These are phyloP conservation scores for Cutaneotrichosporon arboriforme DNA, from an alignment of 1,284 basidiomycete species.

Conservation along the genomic window DNA sequence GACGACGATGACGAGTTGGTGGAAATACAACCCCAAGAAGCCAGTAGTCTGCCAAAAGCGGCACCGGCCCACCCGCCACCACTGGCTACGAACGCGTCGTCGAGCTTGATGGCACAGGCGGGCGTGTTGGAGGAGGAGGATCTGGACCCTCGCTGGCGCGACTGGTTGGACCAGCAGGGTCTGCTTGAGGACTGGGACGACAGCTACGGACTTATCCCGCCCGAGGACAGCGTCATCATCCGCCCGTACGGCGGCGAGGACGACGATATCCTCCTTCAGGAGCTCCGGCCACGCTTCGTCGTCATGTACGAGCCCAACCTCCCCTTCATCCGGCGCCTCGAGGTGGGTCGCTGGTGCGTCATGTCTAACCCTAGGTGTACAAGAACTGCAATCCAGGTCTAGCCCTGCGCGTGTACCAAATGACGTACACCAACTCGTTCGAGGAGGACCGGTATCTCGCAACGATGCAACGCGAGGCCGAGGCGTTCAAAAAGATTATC, in stretches of 20 bases:
- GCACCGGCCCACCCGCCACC: neutral
- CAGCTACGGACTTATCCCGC: constrained; percentile 73
- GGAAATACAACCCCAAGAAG: neutral
- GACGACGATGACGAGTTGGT: neutral
- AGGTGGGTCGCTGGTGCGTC: constrained; percentile 58
- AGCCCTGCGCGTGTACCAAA: constrained; percentile 87
- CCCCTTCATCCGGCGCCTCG: constrained; percentile 85
- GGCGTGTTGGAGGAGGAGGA: constrained; percentile 43
- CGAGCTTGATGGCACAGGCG: constrained; percentile 23
- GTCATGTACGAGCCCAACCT: constrained; percentile 94
- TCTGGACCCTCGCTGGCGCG: constrained; percentile 20
- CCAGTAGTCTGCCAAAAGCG: neutral
- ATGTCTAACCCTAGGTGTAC: constrained; percentile 60
- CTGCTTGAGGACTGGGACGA: constrained; percentile 60
- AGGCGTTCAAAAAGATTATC: constrained; percentile 89
- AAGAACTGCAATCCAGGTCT: constrained; percentile 72
- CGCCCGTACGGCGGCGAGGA: constrained; percentile 86
- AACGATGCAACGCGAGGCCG: constrained; percentile 82
- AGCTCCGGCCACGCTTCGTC: constrained; percentile 84
- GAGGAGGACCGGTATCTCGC: constrained; percentile 95
- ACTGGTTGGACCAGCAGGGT: constrained; percentile 24
- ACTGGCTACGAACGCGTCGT: neutral
- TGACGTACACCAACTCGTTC: constrained; percentile 85
- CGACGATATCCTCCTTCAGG: constrained; percentile 82
- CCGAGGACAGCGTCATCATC: constrained; percentile 77